These are phyloP conservation scores for Kodamaea anthophila DNA, from an alignment of 1,139 yeast species.

Conservation along the genomic window DNA sequence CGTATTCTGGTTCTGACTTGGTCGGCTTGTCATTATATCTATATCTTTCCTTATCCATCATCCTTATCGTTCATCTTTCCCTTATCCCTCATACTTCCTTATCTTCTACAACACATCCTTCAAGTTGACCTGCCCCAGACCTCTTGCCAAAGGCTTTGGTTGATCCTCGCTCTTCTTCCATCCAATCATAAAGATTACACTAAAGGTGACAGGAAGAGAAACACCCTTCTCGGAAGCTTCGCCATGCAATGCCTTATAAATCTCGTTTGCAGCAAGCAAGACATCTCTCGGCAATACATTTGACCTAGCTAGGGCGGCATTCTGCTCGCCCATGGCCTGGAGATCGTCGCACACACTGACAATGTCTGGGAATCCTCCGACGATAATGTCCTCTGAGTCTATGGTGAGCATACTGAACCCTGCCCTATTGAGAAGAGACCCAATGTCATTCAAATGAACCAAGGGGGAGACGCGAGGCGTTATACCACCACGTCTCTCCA, in stretches of 20 bases:
- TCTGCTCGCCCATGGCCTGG: conserved; percentile 81
- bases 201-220: conserved; percentile 58
- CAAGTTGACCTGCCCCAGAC: conserved; percentile 60
- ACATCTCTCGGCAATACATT: conserved; percentile 57
- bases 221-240: conserved; percentile 43
- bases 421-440: conserved; percentile 64
- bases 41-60: too few relatives aligned
- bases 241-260: conserved; percentile 68
- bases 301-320: conserved; percentile 57
- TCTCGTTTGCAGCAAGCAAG: conserved; percentile 68
- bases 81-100: conserved; percentile 1
- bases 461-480: conserved; percentile 79
- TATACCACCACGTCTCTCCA: conserved; percentile 73
- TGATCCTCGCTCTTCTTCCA: conserved; percentile 73
- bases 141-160: conserved; percentile 69
- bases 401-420: conserved; percentile 77
- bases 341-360: conserved; percentile 63
- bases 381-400: conserved; percentile 79
- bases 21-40: too few relatives aligned
- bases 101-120: conserved; percentile 46
- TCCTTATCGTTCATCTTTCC: too few relatives aligned
- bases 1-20: too few relatives aligned
- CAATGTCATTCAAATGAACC: conserved; percentile 73
- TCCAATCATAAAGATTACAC: conserved; percentile 79
- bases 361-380: conserved; percentile 72